phyloP scores from a whole-genome alignment of 805 yeast genomes.

The Candida quercuum region DNA sequence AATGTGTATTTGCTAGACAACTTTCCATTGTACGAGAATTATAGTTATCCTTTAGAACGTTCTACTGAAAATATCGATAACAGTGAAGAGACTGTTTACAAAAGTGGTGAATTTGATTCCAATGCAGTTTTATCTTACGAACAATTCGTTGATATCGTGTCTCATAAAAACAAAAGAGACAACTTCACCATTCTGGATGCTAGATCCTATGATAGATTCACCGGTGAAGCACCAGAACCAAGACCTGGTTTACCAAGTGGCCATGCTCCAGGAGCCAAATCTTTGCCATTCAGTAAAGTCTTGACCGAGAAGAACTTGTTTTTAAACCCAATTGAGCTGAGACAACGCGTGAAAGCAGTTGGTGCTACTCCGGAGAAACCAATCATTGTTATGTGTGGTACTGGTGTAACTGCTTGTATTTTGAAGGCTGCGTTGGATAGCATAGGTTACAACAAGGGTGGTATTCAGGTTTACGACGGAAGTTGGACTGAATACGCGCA shows the following conservation, averaged over 20 bases:
- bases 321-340: slow-evolving; percentile 42
- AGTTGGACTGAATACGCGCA: slow-evolving; percentile 88
- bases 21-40: slow-evolving; percentile 44
- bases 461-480: slow-evolving; percentile 72
- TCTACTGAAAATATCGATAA: slow-evolving; percentile 10
- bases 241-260: slow-evolving; percentile 86
- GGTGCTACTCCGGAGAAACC: slow-evolving; percentile 45
- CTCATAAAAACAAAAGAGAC: slow-evolving; percentile 35
- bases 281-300: slow-evolving; percentile 68
- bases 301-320: slow-evolving; percentile 43
- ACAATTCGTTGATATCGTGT: slow-evolving; percentile 55
- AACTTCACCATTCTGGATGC: slow-evolving; percentile 72
- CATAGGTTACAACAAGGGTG: slow-evolving; percentile 40
- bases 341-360: slow-evolving; percentile 37
- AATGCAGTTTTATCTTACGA: slow-evolving; percentile 62
- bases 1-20: slow-evolving; percentile 68
- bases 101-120: slow-evolving; percentile 30
- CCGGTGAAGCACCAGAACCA: slow-evolving; percentile 83
- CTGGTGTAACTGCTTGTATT: slow-evolving; percentile 93
- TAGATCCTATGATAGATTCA: slow-evolving; percentile 66
- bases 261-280: slow-evolving; percentile 76
- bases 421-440: slow-evolving; percentile 67
- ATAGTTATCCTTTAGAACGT: slow-evolving; percentile 41
- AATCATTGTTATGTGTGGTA: slow-evolving; percentile 86
- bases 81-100: slow-evolving; percentile 26